Evolutionary conservation across 306 rosid species (phyloP), one percentile per base, ranked within the genome.

Genomic region (Vigna hirtella): DNA sequence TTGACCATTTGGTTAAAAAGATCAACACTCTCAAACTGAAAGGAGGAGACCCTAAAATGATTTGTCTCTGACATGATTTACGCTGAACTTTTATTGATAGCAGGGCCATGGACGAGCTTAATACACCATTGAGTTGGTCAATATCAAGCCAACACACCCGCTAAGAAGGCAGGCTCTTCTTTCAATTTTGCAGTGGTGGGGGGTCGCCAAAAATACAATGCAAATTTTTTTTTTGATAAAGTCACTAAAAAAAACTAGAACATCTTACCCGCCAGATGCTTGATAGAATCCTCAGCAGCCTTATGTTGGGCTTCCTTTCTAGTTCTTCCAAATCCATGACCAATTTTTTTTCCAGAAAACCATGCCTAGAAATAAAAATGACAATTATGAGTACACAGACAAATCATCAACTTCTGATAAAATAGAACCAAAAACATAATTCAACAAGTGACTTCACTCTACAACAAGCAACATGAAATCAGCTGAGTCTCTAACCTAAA

Each of bases 281-380:
- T 93, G 40, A 96, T 90, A 81, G 98, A 91, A 73, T 85, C 82
- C 83, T 93, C 96, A 14, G 96, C 97, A 83, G 98, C 97, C 83
- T 75, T 91, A 28, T 81, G 85, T 63, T 91, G 98, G 51, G 98
- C 98, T 82, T 88, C 97, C 88, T 92, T 89, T 86, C 98, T 93
- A 40, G 97, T 91, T 86, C 86, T 87, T 57, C 97, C 98, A 69
- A 85, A 79, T 76, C 98, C 98, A 76, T 86, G 91, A 64, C 99
- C 98, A 78, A 90, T 63, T 90, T 91, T 96, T 77, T 89, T 90
- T 40, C 99, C 98, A 4, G 92, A 86, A 84, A 96, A 90, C 97
- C 96, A 96, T 12, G 87, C 91, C 99, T 96, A 76, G 64, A 82
- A 66, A 81, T 61, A 51, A 67, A 43, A 86, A 77, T 38, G 16